phyloP scores from a whole-genome alignment of 805 yeast genomes.

The Torulaspora delbrueckii region DNA sequence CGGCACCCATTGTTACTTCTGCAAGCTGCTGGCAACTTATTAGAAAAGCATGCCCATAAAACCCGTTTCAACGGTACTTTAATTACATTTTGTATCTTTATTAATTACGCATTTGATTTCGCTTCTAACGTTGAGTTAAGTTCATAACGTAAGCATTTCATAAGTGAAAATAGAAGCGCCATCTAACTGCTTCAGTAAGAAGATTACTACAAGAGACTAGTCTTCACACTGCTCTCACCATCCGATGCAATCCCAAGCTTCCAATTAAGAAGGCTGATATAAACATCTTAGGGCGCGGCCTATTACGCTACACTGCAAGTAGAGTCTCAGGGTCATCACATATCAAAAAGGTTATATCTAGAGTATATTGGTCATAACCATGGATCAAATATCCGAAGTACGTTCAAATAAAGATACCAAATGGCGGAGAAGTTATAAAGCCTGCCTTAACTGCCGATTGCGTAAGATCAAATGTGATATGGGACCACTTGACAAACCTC shows the following conservation, averaged over 20 bases:
- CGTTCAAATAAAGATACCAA: constrained; percentile 10
- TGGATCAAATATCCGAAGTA: not conserved
- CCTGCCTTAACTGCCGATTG: constrained; percentile 80
- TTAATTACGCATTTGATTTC: constrained; percentile 6
- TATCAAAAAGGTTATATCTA: not conserved
- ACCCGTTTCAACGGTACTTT: not conserved
- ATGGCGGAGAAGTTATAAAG: constrained; percentile 67
- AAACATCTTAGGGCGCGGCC: not conserved
- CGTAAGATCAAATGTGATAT: constrained; percentile 84
- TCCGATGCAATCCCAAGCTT: not conserved
- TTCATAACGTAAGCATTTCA: no score
- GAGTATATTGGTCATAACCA: not conserved
- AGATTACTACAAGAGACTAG: no score
- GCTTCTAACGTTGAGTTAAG: not conserved
- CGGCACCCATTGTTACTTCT: no score
- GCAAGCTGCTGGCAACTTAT: no score
- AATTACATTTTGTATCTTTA: not conserved
- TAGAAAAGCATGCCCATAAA: not conserved
- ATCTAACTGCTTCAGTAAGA: not conserved
- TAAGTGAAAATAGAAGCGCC: not conserved
- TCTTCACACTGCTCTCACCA: not conserved
- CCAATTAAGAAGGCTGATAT: not conserved
- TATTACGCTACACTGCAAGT: not conserved
- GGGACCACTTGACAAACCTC: constrained; percentile 68
- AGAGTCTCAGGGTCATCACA: not conserved